phyloP scores from a whole-genome alignment of 257 asterid species.

The Nicotiana obtusifolia region DNA sequence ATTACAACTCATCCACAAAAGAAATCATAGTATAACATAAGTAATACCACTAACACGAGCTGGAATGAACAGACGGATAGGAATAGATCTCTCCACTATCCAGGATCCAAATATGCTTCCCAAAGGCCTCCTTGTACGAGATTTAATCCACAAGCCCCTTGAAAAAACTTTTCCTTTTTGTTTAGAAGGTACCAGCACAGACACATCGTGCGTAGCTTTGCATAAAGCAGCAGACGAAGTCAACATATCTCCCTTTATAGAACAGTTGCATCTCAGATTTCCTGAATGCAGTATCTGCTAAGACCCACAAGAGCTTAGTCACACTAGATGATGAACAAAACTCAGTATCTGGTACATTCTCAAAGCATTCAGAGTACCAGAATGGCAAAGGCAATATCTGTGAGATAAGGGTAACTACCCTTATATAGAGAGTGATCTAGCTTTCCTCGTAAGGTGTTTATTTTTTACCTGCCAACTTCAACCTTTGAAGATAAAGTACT shows the following conservation, averaged over 20 bases:
- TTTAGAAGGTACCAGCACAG: constrained; percentile 40
- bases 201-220: constrained; percentile 41
- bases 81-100: constrained; percentile 29
- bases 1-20: not conserved
- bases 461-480: not conserved
- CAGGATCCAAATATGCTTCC: constrained; percentile 29
- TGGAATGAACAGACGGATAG: constrained; percentile 23
- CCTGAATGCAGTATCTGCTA: constrained; percentile 38
- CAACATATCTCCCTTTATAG: constrained; percentile 59
- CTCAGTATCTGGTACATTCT: constrained; percentile 8
- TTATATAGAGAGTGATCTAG: not conserved
- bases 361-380: not conserved
- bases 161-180: constrained; percentile 27
- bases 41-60: constrained; percentile 48
- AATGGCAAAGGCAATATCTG: not conserved
- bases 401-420: not conserved
- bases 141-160: constrained; percentile 26
- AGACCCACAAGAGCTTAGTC: constrained; percentile 8
- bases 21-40: constrained; percentile 11
- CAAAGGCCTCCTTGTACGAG: constrained; percentile 36
- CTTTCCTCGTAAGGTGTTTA: not conserved
- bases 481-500: not conserved
- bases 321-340: not conserved
- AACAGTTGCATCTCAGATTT: constrained; percentile 27
- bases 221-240: constrained; percentile 55